A percentile compares a stretch with the other conserved stretches of the same genome.
These are phyloP conservation scores for Leavenworthia alabamica DNA, from an alignment of 345 rosid species.

Conservation along the genomic window DNA sequence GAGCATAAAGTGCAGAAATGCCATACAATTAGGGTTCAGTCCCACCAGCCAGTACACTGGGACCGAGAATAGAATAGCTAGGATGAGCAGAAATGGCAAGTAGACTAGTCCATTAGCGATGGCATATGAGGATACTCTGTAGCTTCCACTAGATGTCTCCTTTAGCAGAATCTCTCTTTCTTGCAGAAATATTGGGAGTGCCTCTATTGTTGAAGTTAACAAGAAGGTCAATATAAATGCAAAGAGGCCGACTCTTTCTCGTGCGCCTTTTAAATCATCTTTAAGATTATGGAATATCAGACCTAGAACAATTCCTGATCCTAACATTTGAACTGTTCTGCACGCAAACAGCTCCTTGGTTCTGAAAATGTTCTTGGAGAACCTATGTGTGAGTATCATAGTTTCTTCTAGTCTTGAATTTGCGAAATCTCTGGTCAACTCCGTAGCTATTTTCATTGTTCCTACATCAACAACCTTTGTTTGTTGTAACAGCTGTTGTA, in stretches of 20 bases:
- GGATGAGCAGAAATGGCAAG: slow-evolving; percentile 85
- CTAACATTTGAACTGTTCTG: slow-evolving; percentile 76
- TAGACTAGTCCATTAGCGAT: slow-evolving; percentile 80
- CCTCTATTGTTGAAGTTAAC: slow-evolving; percentile 81
- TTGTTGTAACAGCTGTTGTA: slow-evolving; percentile 83
- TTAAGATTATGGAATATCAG: slow-evolving; percentile 61
- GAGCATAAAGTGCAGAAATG: slow-evolving; percentile 65
- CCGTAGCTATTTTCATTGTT: slow-evolving; percentile 30
- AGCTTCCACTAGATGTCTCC: slow-evolving; percentile 82
- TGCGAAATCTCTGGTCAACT: slow-evolving; percentile 43
- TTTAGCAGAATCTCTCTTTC: slow-evolving; percentile 88
- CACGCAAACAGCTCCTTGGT: slow-evolving; percentile 82
- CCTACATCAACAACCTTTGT: slow-evolving; percentile 64
- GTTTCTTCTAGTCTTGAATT: slow-evolving; percentile 71
- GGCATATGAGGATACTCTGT: slow-evolving; percentile 83
- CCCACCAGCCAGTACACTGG: slow-evolving; percentile 95
- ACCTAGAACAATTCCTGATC: slow-evolving; percentile 82
- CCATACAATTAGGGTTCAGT: slow-evolving; percentile 52
- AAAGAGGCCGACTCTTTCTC: slow-evolving; percentile 83
- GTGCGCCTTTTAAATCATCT: slow-evolving; percentile 57
- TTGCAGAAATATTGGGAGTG: slow-evolving; percentile 80
- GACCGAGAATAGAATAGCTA: slow-evolving; percentile 56
- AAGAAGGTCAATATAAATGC: slow-evolving; percentile 84
- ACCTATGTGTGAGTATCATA: slow-evolving; percentile 65
- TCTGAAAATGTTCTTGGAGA: slow-evolving; percentile 82